Base-by-base conservation (phyloP, 805 yeast genomes). In the Candida caryicola region DNA sequence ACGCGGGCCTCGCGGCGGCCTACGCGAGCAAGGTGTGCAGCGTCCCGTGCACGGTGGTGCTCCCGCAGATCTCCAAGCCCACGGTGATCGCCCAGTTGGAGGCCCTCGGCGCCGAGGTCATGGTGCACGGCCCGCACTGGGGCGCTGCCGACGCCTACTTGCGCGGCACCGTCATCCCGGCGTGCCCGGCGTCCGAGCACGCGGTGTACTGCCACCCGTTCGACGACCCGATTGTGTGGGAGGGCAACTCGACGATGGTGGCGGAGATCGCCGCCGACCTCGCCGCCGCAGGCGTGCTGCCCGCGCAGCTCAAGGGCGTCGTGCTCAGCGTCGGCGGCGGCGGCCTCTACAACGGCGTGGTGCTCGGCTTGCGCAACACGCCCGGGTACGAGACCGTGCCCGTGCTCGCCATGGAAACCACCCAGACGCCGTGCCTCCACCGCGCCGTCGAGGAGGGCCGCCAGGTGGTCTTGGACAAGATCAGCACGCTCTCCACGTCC, bases 281-380 rank as follows among this genome's bases (percentile, higher is more conserved):
- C 7, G 25, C 47, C 2, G 33, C 31, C 9, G 37, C 34, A 10
- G 54, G 49, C 9, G 31, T 50, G 2, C 17, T 29, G 12, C 17
- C 16, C n/a, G 3, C 37, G 2, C 44, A 49, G 30, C 49, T 62
- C 9, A 56, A 53, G 41, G 65, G 57, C 1, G 46, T 62, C 3
- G 55, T 59, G 4, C 56, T 61, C 38, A 55, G 62, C 34, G 60
- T 54, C 29, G 67, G 67, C 8, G 67, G 67, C n/a, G 67, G 66
- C 4, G 66, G 67, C 3, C 46, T 62, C 17, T 53, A 59, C 44
- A 51, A 47, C 41, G 67, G 67, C 1, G 41, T 60, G 3, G 51
- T 59, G 9, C 41, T 40, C 5, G 67, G 64, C 4, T 42, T 59
- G 13, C 34, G 44, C 13, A 38, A 49, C n/a, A 49, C 49, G 19